phyloP scores from a whole-genome alignment of 257 asterid genomes.

The Thymus mandschuricus region DNA sequence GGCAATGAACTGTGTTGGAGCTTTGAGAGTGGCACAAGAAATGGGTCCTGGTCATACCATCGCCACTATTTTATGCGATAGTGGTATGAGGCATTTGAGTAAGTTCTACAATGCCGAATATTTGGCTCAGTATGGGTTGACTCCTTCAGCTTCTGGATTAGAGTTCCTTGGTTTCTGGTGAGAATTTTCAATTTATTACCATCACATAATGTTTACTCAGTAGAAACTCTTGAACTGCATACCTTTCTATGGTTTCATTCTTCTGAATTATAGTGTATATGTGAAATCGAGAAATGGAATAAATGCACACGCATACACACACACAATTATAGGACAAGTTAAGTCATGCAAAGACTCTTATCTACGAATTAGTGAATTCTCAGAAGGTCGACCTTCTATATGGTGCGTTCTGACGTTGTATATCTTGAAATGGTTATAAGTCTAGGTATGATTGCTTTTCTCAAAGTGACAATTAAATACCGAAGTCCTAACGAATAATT shows the following conservation, averaged over 20 bases:
- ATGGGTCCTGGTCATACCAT: constrained; percentile 92
- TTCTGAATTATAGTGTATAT: not conserved
- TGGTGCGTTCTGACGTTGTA: no score
- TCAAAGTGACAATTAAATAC: not conserved
- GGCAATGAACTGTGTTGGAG: constrained; percentile 98
- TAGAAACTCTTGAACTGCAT: not conserved
- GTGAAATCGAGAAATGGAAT: no score
- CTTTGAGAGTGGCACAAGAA: constrained; percentile 75
- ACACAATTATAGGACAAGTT: constrained; percentile 27
- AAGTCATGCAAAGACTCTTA: constrained; percentile 37
- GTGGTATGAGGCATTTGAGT: constrained; percentile 96
- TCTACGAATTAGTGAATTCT: constrained; percentile 38
- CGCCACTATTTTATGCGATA: constrained; percentile 87
- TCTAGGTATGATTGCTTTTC: not conserved
- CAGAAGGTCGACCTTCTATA: constrained; percentile 25
- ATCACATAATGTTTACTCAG: constrained; percentile 5
- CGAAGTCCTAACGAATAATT: not conserved
- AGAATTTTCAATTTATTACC: constrained; percentile 27
- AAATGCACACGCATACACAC: constrained; percentile 7
- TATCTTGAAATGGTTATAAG: no score
- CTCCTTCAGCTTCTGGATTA: constrained; percentile 71
- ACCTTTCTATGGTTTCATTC: not conserved
- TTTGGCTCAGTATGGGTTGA: constrained; percentile 62
- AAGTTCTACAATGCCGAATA: constrained; percentile 70
- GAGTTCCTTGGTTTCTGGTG: constrained; percentile 67